phyloP scores from a whole-genome alignment of 1,284 basidiomycete species.

The Porogramme epimiltina region DNA sequence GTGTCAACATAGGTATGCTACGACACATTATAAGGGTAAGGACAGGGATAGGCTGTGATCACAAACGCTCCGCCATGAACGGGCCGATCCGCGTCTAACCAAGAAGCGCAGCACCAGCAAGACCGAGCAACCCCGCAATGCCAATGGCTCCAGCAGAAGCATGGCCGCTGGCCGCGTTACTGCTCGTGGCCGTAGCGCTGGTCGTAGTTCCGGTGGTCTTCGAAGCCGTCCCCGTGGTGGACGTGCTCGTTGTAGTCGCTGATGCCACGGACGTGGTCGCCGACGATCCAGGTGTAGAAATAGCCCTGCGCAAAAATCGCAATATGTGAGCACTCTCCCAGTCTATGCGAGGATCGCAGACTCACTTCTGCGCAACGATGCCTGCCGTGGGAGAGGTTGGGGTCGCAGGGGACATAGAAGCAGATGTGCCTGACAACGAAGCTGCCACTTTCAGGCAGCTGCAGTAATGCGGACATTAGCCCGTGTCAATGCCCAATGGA shows the following conservation, averaged over 20 bases:
- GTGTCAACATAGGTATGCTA: constrained; percentile 7
- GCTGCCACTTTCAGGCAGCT: constrained; percentile 34
- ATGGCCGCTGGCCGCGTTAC: constrained; percentile 15
- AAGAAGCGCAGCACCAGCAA: constrained; percentile 16
- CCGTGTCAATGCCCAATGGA: too few relatives aligned
- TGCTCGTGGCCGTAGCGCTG: constrained; percentile 2
- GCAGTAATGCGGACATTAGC: too few relatives aligned
- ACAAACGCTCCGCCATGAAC: not conserved
- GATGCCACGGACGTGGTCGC: constrained; percentile 4
- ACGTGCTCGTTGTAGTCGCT: not conserved
- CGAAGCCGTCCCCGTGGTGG: constrained; percentile 3
- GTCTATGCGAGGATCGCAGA: not conserved
- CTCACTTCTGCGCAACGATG: not conserved
- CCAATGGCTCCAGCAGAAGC: constrained; percentile 15
- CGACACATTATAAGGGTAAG: not conserved
- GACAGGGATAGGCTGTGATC: constrained; percentile 9
- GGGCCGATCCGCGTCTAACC: not conserved
- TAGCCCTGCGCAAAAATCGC: too few relatives aligned
- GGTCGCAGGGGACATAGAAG: not conserved
- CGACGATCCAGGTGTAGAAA: not conserved
- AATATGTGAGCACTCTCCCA: too few relatives aligned
- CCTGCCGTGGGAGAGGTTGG: not conserved
- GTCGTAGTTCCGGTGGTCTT: constrained; percentile 1
- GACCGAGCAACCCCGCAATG: constrained; percentile 15
- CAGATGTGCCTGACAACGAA: not conserved